A percentile compares a stretch with the other conserved stretches of the same genome.
Evolutionary conservation across 192 early-diverging fungal genomes (phyloP).

Genomic region (Glomus cerebriforme): DNA sequence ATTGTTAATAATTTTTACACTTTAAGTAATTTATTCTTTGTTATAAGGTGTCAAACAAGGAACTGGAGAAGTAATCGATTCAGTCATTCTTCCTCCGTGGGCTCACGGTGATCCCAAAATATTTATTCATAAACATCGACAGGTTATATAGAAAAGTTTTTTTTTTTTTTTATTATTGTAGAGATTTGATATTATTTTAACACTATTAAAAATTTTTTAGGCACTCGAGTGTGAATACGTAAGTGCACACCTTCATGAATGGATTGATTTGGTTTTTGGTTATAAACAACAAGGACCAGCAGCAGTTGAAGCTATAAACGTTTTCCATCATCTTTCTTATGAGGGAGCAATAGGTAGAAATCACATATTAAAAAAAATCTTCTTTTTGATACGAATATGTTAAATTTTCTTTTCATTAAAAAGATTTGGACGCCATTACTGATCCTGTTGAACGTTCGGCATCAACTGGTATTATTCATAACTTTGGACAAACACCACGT

Average conservation of each 20-base stretch:
- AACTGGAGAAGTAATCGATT: constrained; percentile 67
- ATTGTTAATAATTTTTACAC: constrained; percentile 24
- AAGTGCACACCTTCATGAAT: constrained; percentile 84
- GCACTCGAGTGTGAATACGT: constrained; percentile 86
- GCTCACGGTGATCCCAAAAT: constrained; percentile 70
- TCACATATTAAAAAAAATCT: background rate
- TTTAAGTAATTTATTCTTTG: constrained; percentile 18
- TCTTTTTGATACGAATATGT: background rate
- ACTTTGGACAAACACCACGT: constrained; percentile 96
- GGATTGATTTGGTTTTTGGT: constrained; percentile 98
- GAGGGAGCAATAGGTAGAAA: constrained; percentile 81
- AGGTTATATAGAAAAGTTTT: constrained; percentile 42
- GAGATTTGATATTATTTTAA: constrained; percentile 21
- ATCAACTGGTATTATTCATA: constrained; percentile 92
- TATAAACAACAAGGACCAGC: constrained; percentile 89
- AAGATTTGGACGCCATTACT: constrained; percentile 80
- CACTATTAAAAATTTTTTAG: constrained; percentile 26
- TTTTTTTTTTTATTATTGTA: background rate
- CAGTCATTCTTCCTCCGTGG: constrained; percentile 86
- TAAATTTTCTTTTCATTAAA: background rate
- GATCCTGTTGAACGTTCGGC: constrained; percentile 88
- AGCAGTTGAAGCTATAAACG: constrained; percentile 84
- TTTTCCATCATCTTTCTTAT: constrained; percentile 96
- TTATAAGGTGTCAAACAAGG: constrained; percentile 49
- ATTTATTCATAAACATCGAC: constrained; percentile 78